Conservation (phyloP, 768 basidiomycete species). For the Gloeostereum incarnatum region DNA sequence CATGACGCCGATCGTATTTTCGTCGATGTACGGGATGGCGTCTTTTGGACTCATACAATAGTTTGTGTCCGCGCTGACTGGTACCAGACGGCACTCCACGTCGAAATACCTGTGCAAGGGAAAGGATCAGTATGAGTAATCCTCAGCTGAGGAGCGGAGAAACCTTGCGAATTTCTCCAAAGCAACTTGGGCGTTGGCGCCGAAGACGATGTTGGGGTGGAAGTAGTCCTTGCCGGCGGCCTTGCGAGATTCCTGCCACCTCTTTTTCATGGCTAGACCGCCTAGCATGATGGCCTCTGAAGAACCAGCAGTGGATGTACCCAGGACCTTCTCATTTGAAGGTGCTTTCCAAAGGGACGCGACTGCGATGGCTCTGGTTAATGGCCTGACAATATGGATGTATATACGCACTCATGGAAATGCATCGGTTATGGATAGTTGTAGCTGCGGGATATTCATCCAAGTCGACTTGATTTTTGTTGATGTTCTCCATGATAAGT, state of each 20-base stretch:
- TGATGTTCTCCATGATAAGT: slow-evolving; percentile 53
- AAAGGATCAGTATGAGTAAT: not conserved
- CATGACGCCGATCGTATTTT: slow-evolving; percentile 64
- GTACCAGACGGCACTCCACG: slow-evolving; percentile 46
- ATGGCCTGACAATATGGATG: not conserved
- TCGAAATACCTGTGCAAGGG: slow-evolving; percentile 39
- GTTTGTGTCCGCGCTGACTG: slow-evolving; percentile 31
- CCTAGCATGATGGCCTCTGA: slow-evolving; percentile 66
- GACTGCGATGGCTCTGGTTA: slow-evolving; percentile 16
- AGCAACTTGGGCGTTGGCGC: slow-evolving; percentile 54
- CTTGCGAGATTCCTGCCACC: slow-evolving; percentile 57
- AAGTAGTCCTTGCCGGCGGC: slow-evolving; percentile 43
- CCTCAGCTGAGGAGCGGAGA: not conserved
- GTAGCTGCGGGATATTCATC: slow-evolving; percentile 57
- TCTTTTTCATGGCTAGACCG: slow-evolving; percentile 59
- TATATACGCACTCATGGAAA: slow-evolving; percentile 38
- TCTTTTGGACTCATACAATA: slow-evolving; percentile 49
- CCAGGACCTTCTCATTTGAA: slow-evolving; percentile 42
- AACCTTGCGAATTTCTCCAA: slow-evolving; percentile 57
- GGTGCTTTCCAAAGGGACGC: slow-evolving; percentile 61
- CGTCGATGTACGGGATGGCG: slow-evolving; percentile 51
- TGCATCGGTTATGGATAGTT: slow-evolving; percentile 42
- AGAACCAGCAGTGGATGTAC: slow-evolving; percentile 56
- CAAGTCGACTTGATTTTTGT: slow-evolving; percentile 58
- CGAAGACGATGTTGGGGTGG: slow-evolving; percentile 52